A percentile compares a stretch with the other conserved stretches of the same genome.
Evolutionary conservation across 1,139 yeast species (phyloP).

Genomic region (Taphrina wiesneri): DNA sequence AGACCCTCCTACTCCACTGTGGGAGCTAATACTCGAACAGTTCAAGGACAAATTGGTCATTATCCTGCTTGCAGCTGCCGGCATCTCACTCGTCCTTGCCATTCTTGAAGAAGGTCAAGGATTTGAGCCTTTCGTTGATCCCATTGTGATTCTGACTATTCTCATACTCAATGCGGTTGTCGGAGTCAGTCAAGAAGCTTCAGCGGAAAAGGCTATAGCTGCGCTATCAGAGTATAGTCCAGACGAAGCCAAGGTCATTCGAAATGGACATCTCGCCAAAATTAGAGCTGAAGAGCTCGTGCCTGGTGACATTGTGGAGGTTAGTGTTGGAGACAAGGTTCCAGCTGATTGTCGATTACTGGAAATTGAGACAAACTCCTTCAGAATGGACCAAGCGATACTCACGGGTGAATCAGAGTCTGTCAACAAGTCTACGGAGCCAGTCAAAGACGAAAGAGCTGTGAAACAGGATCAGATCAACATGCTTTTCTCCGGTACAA

Average conservation of each 20-base stretch:
- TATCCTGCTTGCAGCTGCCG: constrained; percentile 48
- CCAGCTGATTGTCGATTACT: constrained; percentile 53
- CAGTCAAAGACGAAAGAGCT: constrained; percentile 44
- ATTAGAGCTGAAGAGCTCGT: constrained; percentile 52
- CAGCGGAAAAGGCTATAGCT: constrained; percentile 50
- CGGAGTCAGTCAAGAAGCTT: constrained; percentile 50
- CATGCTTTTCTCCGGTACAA: constrained; percentile 53
- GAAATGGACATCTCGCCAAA: constrained; percentile 46
- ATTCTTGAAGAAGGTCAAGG: constrained; percentile 45
- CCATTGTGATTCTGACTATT: constrained; percentile 48
- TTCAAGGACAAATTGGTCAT: constrained; percentile 49
- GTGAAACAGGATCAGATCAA: constrained; percentile 54
- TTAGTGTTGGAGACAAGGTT: constrained; percentile 51
- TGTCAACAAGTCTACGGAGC: constrained; percentile 46
- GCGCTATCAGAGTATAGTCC: constrained; percentile 48
- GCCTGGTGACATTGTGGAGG: constrained; percentile 53
- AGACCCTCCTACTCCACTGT: constrained; percentile 47
- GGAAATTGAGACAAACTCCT: constrained; percentile 46
- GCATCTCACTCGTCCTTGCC: constrained; percentile 48
- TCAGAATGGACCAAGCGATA: constrained; percentile 55
- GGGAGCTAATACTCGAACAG: constrained; percentile 47
- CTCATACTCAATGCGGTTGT: constrained; percentile 50
- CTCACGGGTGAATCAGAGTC: constrained; percentile 55
- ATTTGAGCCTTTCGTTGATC: constrained; percentile 48
- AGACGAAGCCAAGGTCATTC: constrained; percentile 49